These are phyloP conservation scores for Agaricales sp. DNA, from an alignment of 1,284 basidiomycete species.

Conservation along the genomic window DNA sequence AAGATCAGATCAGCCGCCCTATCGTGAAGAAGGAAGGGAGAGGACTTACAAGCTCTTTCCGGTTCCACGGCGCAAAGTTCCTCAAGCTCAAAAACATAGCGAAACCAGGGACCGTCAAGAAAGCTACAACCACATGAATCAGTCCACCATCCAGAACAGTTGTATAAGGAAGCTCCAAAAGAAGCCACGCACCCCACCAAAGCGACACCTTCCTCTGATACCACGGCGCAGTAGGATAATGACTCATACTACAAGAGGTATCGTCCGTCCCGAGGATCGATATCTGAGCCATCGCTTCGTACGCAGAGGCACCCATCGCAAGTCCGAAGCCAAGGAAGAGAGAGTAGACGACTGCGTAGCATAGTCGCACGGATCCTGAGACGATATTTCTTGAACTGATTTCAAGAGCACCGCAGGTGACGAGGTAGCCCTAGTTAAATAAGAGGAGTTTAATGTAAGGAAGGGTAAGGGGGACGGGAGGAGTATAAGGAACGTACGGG, in stretches of 20 bases:
- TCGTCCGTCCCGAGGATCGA: slow-evolving; percentile 44
- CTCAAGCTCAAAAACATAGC: slow-evolving; percentile 67
- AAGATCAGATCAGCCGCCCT: slow-evolving; percentile 1
- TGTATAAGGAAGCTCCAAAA: neutral
- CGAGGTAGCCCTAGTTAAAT: slow-evolving; percentile 71
- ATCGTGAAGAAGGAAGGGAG: neutral
- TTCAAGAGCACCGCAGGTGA: slow-evolving; percentile 75
- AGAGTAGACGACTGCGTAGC: slow-evolving; percentile 73
- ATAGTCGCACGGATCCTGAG: slow-evolving; percentile 77
- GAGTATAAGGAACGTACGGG: slow-evolving; percentile 47
- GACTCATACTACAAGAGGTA: slow-evolving; percentile 45
- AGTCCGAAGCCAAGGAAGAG: slow-evolving; percentile 81
- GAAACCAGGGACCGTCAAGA: slow-evolving; percentile 76
- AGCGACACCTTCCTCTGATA: slow-evolving; percentile 44
- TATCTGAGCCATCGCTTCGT: slow-evolving; percentile 40
- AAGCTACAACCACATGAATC: slow-evolving; percentile 31
- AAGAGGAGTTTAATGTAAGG: no score
- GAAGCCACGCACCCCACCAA: slow-evolving; percentile 39
- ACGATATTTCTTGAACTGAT: slow-evolving; percentile 72
- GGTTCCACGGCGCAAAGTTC: slow-evolving; percentile 65
- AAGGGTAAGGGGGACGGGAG: neutral
- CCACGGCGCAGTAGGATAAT: slow-evolving; percentile 45
- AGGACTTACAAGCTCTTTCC: slow-evolving; percentile 55
- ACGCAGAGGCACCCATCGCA: slow-evolving; percentile 67
- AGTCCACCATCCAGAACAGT: slow-evolving; percentile 1